Evolutionary conservation across 2,329 filamentous ascomycete genomes (phyloP).

Genomic region (Ophiocordyceps unilateralis): DNA sequence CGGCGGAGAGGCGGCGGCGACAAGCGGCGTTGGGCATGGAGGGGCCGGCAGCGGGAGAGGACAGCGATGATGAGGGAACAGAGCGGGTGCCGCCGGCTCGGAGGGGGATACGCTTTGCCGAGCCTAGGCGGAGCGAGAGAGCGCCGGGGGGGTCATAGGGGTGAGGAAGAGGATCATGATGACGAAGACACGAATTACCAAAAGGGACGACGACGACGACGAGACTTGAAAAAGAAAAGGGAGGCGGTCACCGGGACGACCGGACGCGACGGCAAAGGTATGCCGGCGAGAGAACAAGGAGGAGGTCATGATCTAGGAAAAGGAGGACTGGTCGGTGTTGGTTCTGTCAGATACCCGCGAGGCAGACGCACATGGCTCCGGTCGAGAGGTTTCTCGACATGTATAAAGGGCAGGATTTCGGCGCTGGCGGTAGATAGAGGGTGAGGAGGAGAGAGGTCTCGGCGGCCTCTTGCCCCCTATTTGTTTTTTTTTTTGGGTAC

Average conservation of each 20-base stretch:
- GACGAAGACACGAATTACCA: not conserved
- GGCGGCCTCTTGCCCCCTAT: too few relatives aligned
- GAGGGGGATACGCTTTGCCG: constrained; percentile 45
- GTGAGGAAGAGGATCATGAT: not conserved
- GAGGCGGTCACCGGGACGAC: too few relatives aligned
- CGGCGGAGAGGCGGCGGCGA: constrained; percentile 55
- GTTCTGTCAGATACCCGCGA: not conserved
- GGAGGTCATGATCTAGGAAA: not conserved
- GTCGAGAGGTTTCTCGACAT: not conserved
- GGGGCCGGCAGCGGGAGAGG: constrained; percentile 29
- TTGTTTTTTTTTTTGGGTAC: not conserved
- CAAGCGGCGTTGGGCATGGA: constrained; percentile 54
- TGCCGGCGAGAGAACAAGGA: not conserved
- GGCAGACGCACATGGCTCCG: not conserved
- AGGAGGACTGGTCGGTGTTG: not conserved
- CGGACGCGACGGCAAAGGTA: not conserved
- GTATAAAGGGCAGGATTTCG: not conserved
- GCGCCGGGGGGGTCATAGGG: too few relatives aligned
- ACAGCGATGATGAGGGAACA: constrained; percentile 37
- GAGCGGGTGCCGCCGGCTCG: constrained; percentile 32
- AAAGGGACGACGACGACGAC: not conserved
- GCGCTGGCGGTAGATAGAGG: not conserved
- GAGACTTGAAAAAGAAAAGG: too few relatives aligned
- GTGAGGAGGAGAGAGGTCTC: not conserved
- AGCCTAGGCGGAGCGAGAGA: constrained; percentile 12